Conservation (phyloP, 2,329 filamentous ascomycete genomes). For the Diaporthe velutina region DNA sequence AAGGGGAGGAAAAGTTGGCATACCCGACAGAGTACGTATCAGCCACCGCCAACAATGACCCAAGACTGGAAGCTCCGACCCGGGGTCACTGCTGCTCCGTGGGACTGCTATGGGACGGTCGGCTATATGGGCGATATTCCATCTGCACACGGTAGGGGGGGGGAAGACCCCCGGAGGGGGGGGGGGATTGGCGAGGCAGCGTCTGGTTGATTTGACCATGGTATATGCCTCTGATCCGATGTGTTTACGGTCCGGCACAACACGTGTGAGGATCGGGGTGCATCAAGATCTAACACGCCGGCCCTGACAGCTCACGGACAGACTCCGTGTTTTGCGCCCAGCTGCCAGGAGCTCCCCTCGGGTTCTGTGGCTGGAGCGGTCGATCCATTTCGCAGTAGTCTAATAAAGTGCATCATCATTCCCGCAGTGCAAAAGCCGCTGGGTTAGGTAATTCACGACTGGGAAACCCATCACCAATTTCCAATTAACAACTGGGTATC, state of each 20-base stretch:
- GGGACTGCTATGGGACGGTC: neutral
- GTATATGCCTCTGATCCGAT: conserved; percentile 5
- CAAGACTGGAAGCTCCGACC: conserved; percentile 15
- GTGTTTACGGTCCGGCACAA: neutral
- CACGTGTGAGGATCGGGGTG: conserved; percentile 19
- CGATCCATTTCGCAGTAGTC: neutral
- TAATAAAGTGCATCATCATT: neutral
- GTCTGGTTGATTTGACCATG: neutral
- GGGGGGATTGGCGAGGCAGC: neutral
- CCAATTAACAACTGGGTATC: neutral
- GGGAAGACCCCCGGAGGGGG: neutral
- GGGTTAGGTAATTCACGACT: conserved; percentile 24
- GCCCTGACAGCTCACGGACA: conserved; percentile 19
- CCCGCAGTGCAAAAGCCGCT: neutral
- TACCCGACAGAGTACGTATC: conserved; percentile 10
- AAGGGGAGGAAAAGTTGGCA: conserved; percentile 18
- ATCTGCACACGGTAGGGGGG: neutral
- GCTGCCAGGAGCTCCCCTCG: conserved; percentile 13
- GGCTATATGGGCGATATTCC: neutral
- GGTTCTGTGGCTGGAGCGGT: conserved; percentile 1
- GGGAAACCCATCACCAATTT: neutral
- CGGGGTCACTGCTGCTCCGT: conserved; percentile 1
- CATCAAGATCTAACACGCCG: conserved; percentile 31
- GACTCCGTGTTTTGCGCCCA: neutral
- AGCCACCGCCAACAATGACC: neutral